phyloP scores from a whole-genome alignment of 2,329 filamentous ascomycete species.

The Metarhizium guizhouense region DNA sequence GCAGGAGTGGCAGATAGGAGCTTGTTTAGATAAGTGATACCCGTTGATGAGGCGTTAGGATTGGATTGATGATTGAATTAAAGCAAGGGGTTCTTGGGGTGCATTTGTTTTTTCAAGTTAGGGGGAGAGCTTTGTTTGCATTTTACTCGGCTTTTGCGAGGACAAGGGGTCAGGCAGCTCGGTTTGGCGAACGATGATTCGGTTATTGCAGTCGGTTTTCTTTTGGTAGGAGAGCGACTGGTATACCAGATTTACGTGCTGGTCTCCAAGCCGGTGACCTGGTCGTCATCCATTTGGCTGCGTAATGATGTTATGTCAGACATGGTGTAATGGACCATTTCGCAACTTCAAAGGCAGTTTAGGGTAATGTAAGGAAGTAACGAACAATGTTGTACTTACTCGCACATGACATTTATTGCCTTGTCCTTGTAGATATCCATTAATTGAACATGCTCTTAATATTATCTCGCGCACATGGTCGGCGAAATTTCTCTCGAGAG shows the following conservation, averaged over 20 bases:
- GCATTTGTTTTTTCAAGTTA: background rate
- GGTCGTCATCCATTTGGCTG: background rate
- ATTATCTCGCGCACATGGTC: too few species aligned
- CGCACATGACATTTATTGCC: background rate
- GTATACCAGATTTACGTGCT: background rate
- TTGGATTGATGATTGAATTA: background rate
- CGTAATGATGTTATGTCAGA: background rate
- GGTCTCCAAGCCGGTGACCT: background rate
- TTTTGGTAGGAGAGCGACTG: background rate
- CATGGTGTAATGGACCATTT: background rate
- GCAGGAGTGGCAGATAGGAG: background rate
- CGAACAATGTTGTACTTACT: background rate
- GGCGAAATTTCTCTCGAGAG: too few species aligned
- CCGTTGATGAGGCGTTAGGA: constrained; percentile 14
- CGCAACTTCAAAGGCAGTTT: background rate
- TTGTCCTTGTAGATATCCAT: background rate
- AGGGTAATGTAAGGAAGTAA: background rate
- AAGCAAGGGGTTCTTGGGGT: background rate
- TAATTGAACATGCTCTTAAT: too few species aligned
- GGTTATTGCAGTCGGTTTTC: background rate
- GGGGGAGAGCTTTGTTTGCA: background rate
- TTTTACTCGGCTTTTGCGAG: background rate
- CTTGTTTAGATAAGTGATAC: constrained; percentile 13
- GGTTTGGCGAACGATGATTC: background rate
- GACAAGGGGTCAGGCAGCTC: background rate